phyloP scores from a whole-genome alignment of 169 alveolate genomes.

The Plasmodium falciparum region DNA sequence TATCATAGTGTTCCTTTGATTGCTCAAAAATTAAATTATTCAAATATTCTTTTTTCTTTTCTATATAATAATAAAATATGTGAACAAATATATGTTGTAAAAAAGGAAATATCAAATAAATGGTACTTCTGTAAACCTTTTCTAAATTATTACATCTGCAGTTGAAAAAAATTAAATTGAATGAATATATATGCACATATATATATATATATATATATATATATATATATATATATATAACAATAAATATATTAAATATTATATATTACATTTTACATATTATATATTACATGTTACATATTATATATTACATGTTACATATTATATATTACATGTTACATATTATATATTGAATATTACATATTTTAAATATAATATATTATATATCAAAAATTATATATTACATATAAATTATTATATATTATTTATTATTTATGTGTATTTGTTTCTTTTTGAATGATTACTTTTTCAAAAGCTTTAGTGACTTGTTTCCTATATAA shows the following conservation, averaged over 20 bases:
- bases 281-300: too few species aligned
- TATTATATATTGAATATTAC: too few species aligned
- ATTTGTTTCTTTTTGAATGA: too few species aligned
- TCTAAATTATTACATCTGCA: slow-evolving; percentile 52
- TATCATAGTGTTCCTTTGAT: neutral
- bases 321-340: too few species aligned
- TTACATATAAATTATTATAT: too few species aligned
- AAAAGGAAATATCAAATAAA: slow-evolving; percentile 36
- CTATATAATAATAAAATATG: slow-evolving; percentile 36
- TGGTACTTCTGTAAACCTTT: slow-evolving; percentile 30
- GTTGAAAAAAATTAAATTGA: neutral
- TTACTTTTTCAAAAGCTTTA: slow-evolving; percentile 46
- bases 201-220: slow-evolving; percentile 6
- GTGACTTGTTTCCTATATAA: slow-evolving; percentile 46
- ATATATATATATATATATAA: neutral
- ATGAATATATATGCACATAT: neutral
- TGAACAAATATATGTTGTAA: slow-evolving; percentile 63
- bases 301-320: too few species aligned
- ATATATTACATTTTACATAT: too few species aligned
- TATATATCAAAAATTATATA: too few species aligned
- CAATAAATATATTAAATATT: neutral
- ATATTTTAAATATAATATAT: too few species aligned
- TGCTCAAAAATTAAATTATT: slow-evolving; percentile 15
- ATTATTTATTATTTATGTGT: too few species aligned
- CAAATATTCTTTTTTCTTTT: slow-evolving; percentile 39